A percentile compares a stretch with the other conserved stretches of the same genome.
These are phyloP conservation scores for Quercus bicolor DNA, from an alignment of 306 rosid genomes.

Conservation along the genomic window DNA sequence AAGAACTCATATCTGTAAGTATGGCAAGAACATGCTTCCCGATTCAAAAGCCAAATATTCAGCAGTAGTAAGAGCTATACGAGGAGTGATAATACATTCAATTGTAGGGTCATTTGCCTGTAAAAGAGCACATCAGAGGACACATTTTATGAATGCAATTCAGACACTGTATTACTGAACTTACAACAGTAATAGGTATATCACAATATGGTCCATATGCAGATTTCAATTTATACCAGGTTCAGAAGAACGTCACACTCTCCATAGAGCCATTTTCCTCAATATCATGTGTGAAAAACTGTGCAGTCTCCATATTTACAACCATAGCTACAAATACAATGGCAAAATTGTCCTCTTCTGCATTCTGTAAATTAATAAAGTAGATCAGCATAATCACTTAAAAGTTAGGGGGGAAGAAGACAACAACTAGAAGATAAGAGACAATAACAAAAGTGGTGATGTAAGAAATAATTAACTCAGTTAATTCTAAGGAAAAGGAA, in stretches of 20 bases:
- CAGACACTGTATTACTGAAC: neutral
- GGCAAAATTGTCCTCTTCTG: constrained; percentile 92
- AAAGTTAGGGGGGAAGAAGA: neutral
- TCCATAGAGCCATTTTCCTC: constrained; percentile 99
- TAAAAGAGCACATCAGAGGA: constrained; percentile 22
- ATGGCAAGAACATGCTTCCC: constrained; percentile 99
- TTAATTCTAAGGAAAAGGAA: neutral
- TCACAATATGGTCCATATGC: neutral
- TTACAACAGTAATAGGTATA: neutral
- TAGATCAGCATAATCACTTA: constrained; percentile 12
- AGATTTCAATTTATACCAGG: constrained; percentile 22
- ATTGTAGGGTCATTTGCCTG: constrained; percentile 99
- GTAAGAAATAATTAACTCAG: neutral
- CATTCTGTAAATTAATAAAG: constrained; percentile 46
- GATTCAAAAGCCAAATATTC: constrained; percentile 95
- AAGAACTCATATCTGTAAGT: constrained; percentile 98
- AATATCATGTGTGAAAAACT: constrained; percentile 94
- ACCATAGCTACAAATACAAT: constrained; percentile 99
- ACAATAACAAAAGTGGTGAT: neutral
- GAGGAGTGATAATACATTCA: constrained; percentile 98
- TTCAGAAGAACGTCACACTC: constrained; percentile 87
- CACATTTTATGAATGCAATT: constrained; percentile 5
- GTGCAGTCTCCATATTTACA: constrained; percentile 99
- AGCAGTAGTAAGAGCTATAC: constrained; percentile 98
- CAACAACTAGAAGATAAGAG: neutral